Conservation (phyloP, 108 stramenopile species). For the Nitzschia putrida region DNA sequence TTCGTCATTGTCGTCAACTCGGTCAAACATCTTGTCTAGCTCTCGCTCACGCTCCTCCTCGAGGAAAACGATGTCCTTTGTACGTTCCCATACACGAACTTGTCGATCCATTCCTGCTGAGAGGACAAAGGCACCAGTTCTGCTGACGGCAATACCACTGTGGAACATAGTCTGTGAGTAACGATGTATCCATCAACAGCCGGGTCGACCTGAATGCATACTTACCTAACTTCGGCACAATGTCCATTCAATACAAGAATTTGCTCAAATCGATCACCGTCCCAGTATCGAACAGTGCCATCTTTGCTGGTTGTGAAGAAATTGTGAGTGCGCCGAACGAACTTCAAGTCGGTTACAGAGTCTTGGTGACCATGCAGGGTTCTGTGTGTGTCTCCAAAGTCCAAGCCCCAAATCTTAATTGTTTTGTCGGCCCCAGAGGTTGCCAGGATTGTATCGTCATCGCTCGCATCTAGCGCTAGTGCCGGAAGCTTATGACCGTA, state of each 20-base stretch:
- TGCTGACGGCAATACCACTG: conserved; percentile 80
- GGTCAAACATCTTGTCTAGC: conserved; percentile 88
- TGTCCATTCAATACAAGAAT: conserved; percentile 90
- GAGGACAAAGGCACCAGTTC: conserved; percentile 87
- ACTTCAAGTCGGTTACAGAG: conserved; percentile 89
- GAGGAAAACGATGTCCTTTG: conserved; percentile 94
- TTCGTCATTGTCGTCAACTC: conserved; percentile 55
- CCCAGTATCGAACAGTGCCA: conserved; percentile 93
- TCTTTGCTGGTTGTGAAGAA: conserved; percentile 96
- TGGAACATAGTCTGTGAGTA: not conserved
- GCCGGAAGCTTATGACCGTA: conserved; percentile 99
- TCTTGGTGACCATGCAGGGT: conserved; percentile 97
- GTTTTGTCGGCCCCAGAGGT: conserved; percentile 97
- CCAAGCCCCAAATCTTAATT: conserved; percentile 97
- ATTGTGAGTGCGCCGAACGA: conserved; percentile 90
- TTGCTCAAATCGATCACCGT: conserved; percentile 96
- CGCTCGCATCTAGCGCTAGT: conserved; percentile 89
- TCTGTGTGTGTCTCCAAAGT: conserved; percentile 99
- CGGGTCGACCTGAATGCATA: not conserved
- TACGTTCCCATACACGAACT: conserved; percentile 95
- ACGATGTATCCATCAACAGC: too few species aligned
- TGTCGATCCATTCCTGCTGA: conserved; percentile 92
- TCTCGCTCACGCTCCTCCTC: conserved; percentile 95
- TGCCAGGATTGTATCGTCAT: conserved; percentile 93
- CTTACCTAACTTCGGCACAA: conserved; percentile 68